Conservation (phyloP, 306 rosid genomes). For the Vachellia pachyceras region DNA sequence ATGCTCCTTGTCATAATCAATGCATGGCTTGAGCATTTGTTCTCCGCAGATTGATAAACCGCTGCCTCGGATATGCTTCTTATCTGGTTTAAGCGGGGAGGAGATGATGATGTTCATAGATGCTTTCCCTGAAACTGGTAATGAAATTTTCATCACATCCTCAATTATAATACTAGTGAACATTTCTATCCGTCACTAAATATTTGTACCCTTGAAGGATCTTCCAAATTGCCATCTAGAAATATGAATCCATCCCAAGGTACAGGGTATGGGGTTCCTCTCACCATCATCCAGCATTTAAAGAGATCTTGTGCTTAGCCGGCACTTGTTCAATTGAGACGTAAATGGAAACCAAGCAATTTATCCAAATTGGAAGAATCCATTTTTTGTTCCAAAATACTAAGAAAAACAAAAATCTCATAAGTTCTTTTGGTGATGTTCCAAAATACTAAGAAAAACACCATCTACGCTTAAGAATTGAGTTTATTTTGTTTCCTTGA, state of each 20-base stretch:
- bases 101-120: conserved; percentile 97
- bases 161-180: neutral
- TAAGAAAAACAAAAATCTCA: neutral
- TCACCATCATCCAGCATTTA: neutral
- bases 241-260: neutral
- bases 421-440: neutral
- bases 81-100: conserved; percentile 92
- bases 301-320: neutral
- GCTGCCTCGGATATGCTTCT: conserved; percentile 92
- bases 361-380: neutral
- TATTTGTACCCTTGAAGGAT: neutral
- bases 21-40: conserved; percentile 30
- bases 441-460: neutral
- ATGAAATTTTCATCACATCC: conserved; percentile 4
- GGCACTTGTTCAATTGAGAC: neutral
- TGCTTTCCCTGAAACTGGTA: conserved; percentile 89
- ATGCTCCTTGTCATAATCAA: conserved; percentile 2
- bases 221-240: neutral
- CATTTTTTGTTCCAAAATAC: neutral
- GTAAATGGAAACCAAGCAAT: neutral
- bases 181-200: neutral
- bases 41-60: conserved; percentile 67
- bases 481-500: neutral
- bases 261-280: neutral
- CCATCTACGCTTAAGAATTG: neutral